Evolutionary conservation across 208 protist species (phyloP).

Genomic region (Angomonas ambiguus): DNA sequence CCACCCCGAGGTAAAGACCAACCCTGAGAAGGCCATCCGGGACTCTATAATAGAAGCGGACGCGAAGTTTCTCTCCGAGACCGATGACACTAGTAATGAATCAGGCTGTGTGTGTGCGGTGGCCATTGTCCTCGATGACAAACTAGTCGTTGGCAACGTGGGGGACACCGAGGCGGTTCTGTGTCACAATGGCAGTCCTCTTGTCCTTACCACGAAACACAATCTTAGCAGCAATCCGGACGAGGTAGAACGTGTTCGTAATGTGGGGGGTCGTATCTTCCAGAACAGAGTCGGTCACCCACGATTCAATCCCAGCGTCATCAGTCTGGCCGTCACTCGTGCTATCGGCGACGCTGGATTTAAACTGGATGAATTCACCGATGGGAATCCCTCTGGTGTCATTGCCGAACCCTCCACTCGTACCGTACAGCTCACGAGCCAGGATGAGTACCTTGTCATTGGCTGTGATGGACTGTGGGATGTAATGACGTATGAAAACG

Average conservation of each 20-base stretch:
- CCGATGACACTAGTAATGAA: slow-evolving; percentile 73
- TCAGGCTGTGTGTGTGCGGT: slow-evolving; percentile 84
- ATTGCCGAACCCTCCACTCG: slow-evolving; percentile 69
- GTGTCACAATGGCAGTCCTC: slow-evolving; percentile 54
- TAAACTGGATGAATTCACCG: slow-evolving; percentile 80
- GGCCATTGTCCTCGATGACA: slow-evolving; percentile 78
- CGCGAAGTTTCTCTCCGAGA: slow-evolving; percentile 48
- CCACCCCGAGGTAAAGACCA: slow-evolving; percentile 48
- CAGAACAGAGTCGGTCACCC: slow-evolving; percentile 92
- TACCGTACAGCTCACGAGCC: slow-evolving; percentile 55
- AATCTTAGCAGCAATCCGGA: slow-evolving; percentile 63
- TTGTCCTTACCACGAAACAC: slow-evolving; percentile 83
- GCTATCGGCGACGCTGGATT: slow-evolving; percentile 95
- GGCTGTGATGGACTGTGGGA: slow-evolving; percentile 94
- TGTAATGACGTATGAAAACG: slow-evolving; percentile 89
- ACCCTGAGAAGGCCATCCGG: slow-evolving; percentile 66
- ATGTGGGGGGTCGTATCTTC: slow-evolving; percentile 84
- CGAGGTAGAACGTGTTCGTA: slow-evolving; percentile 83
- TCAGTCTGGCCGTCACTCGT: slow-evolving; percentile 90
- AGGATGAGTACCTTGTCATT: slow-evolving; percentile 91
- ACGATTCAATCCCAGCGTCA: slow-evolving; percentile 82
- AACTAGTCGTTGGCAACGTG: slow-evolving; percentile 83
- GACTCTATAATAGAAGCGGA: slow-evolving; percentile 87
- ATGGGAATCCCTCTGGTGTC: slow-evolving; percentile 74
- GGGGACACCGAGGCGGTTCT: slow-evolving; percentile 86